Evolutionary conservation across 768 basidiomycete genomes (phyloP).

Genomic region (Podaxis sp.): DNA sequence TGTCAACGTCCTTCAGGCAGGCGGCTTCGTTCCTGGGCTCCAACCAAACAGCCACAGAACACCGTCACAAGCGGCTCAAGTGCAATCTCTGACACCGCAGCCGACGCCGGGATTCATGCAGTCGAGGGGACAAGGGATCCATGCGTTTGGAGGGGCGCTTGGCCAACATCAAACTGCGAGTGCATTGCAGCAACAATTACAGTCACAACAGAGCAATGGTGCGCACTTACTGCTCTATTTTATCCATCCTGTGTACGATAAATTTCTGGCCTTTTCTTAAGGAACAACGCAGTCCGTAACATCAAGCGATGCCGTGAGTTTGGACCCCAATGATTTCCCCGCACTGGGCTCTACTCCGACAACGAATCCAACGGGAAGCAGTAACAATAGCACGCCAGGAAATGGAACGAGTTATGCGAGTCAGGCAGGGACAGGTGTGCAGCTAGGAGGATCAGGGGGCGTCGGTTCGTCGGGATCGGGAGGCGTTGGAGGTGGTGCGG

Average conservation of each 20-base stretch:
- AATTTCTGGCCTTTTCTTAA: background rate
- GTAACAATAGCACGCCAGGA: conserved; percentile 31
- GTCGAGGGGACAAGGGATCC: conserved; percentile 58
- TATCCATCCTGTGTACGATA: background rate
- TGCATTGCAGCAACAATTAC: conserved; percentile 42
- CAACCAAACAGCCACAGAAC: conserved; percentile 62
- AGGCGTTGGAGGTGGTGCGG: conserved; percentile 32
- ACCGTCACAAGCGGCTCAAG: conserved; percentile 49
- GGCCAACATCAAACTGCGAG: conserved; percentile 47
- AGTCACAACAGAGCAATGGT: conserved; percentile 56
- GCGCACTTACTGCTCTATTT: conserved; percentile 22
- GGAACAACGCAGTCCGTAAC: conserved; percentile 29
- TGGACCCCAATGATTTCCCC: conserved; percentile 88
- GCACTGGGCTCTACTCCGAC: conserved; percentile 68
- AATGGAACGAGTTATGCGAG: conserved; percentile 75
- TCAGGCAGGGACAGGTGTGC: conserved; percentile 70
- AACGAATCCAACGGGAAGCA: conserved; percentile 38
- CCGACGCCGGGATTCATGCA: conserved; percentile 63
- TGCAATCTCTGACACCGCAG: conserved; percentile 54
- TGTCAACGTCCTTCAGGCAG: conserved; percentile 45
- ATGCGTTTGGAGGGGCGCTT: conserved; percentile 62
- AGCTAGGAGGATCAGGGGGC: conserved; percentile 37
- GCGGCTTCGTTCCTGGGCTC: conserved; percentile 55
- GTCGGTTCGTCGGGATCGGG: conserved; percentile 34
- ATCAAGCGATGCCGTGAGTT: conserved; percentile 63